Base-by-base conservation (phyloP, 1,284 basidiomycete species). In the Marasmius tenuissimus region DNA sequence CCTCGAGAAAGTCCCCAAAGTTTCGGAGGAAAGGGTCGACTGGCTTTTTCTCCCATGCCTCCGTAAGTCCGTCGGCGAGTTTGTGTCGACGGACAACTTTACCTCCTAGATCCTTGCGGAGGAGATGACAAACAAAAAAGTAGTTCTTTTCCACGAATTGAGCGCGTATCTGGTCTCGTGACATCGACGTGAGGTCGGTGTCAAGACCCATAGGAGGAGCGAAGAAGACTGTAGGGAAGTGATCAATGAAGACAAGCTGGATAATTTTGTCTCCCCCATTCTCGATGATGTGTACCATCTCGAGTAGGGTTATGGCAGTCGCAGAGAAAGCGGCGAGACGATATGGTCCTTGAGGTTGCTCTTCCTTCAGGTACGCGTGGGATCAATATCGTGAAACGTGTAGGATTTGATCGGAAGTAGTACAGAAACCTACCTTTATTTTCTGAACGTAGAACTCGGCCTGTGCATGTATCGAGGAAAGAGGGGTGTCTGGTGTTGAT, bases 271-370 rank as follows among this genome's bases (percentile, higher is more conserved):
- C 64, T 4, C 66, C 66, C 27, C 53, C 47, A 2, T 60, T 57
- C 49, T 69, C 67, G 58, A 69, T 27, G 33, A 61, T 14, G 12
- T 62, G 60, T 7, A 61, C 59, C 10, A 69, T 18, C 1, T 34
- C 54, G n/a, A 67, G 59, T 8, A 39, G 58, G 20, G 57, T 7
- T 11, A 69, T 39, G 3, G 64, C 48, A 2, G 66, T 61, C 0
- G 57, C 63, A 22, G 62, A 70, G 58, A 62, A 70, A 3, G 59
- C 58, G 1, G 61, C 67, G 40, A 70, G 37, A 20, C 66, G 63
- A 60, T 69, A 70, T 8, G 68, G 68, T 11, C 68, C 68, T 16
- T 60, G 50, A 1, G 66, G 61, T 27, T 55, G 18, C 55, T 60
- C 59, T n/a, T 42, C 40, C 40, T 39, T 12, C 54, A 8, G 51